These are phyloP conservation scores for Hymenoscyphus salicellus DNA, from an alignment of 2,329 filamentous ascomycete genomes.

Conservation along the genomic window DNA sequence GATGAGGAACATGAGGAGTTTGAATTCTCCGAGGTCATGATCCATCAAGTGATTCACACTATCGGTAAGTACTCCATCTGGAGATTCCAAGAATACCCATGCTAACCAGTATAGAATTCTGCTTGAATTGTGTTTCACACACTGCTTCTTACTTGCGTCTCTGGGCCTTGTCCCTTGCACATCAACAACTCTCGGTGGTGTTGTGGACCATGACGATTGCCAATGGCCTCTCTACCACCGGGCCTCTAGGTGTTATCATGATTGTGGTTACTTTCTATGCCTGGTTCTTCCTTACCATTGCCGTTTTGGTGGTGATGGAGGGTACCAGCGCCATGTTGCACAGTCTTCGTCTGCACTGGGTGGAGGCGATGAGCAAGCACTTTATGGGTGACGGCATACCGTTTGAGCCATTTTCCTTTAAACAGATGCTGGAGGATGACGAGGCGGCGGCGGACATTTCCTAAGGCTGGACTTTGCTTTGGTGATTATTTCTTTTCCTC, in stretches of 20 bases:
- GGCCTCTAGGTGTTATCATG: conserved; percentile 70
- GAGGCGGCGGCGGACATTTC: conserved; percentile 55
- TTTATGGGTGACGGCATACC: conserved; percentile 86
- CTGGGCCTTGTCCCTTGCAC: conserved; percentile 93
- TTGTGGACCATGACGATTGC: conserved; percentile 95
- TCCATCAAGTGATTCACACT: conserved; percentile 97
- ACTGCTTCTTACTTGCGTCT: conserved; percentile 98
- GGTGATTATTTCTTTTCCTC: conserved; percentile 7
- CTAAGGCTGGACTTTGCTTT: conserved; percentile 19
- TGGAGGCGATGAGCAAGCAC: conserved; percentile 97
- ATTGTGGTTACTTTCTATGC: conserved; percentile 79
- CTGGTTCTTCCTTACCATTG: conserved; percentile 84
- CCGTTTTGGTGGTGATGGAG: conserved; percentile 89
- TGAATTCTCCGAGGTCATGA: conserved; percentile 96
- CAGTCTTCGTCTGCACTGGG: conserved; percentile 87
- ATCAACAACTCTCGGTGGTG: conserved; percentile 95
- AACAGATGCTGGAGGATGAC: conserved; percentile 79
- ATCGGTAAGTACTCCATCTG: conserved; percentile 67
- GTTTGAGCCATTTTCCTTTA: conserved; percentile 88
- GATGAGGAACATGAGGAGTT: conserved; percentile 94
- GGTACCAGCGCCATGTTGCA: conserved; percentile 95
- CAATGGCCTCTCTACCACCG: conserved; percentile 66
- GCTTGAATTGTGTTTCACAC: conserved; percentile 97
- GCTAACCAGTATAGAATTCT: conserved; percentile 70
- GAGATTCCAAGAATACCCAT: conserved; percentile 5